A percentile compares a stretch with the other conserved stretches of the same genome.
Conservation (phyloP, 2,329 filamentous ascomycete genomes). For the Alternaria sp. region DNA sequence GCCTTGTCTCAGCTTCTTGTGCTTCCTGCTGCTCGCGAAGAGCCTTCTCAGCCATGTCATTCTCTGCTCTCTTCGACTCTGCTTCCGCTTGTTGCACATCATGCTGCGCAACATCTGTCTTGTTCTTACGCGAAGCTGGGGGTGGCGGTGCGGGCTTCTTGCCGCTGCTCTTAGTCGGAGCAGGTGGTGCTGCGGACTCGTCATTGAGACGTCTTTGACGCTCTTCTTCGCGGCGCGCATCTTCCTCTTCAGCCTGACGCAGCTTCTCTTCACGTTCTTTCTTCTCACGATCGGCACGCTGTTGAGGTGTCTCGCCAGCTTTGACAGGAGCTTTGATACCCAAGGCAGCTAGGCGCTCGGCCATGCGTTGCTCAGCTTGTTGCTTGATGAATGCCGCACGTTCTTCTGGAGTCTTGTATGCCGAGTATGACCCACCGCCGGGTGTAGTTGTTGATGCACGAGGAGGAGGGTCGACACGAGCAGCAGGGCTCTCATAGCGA, state of each 20-base stretch:
- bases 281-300: constrained; percentile 87
- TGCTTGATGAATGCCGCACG: constrained; percentile 96
- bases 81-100: constrained; percentile 61
- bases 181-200: constrained; percentile 73
- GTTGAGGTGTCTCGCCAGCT: constrained; percentile 79
- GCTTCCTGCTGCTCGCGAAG: constrained; percentile 75
- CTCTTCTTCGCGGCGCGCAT: constrained; percentile 86
- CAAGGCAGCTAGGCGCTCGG: constrained; percentile 90
- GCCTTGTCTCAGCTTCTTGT: constrained; percentile 75
- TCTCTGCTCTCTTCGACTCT: constrained; percentile 69
- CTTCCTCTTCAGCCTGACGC: constrained; percentile 91
- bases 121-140: constrained; percentile 74
- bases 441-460: constrained; percentile 63
- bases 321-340: constrained; percentile 87
- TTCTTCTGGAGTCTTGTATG: constrained; percentile 91
- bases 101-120: constrained; percentile 66
- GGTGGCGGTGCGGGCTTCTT: constrained; percentile 74
- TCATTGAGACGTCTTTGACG: constrained; percentile 83
- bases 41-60: constrained; percentile 61
- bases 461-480: constrained; percentile 58
- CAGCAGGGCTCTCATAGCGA: constrained; percentile 63
- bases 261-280: constrained; percentile 87
- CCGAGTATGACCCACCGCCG: constrained; percentile 75
- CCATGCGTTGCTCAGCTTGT: constrained; percentile 96
- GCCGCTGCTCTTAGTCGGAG: constrained; percentile 51